phyloP scores from a whole-genome alignment of 2,329 filamentous ascomycete genomes.

The Teratosphaeria pseudoeucalypti region DNA sequence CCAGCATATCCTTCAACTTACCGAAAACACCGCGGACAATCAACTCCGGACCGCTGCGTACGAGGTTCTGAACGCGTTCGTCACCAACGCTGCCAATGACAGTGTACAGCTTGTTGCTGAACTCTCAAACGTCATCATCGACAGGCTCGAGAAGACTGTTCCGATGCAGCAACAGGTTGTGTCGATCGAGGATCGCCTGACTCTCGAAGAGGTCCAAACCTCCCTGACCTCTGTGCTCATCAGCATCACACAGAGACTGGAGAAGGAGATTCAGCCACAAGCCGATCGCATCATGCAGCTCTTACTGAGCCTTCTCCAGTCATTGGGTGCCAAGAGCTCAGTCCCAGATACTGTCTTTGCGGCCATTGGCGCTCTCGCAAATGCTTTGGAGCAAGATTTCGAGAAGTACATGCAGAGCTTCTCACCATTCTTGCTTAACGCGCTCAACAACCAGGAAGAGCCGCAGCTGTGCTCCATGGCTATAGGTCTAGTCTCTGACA shows the following conservation, averaged over 20 bases:
- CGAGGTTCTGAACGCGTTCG: constrained; percentile 90
- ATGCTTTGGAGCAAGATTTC: constrained; percentile 85
- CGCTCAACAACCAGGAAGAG: constrained; percentile 91
- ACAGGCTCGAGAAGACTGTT: constrained; percentile 82
- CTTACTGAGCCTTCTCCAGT: constrained; percentile 68
- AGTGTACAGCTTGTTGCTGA: constrained; percentile 70
- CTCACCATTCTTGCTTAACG: constrained; percentile 82
- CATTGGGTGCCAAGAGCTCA: constrained; percentile 73
- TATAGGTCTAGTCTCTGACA: constrained; percentile 93
- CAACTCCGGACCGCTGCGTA: constrained; percentile 90
- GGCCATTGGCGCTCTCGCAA: constrained; percentile 82
- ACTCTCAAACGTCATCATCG: constrained; percentile 78
- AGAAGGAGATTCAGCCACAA: constrained; percentile 81
- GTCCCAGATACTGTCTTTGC: constrained; percentile 93
- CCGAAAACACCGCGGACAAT: constrained; percentile 77
- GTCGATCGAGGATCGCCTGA: constrained; percentile 92
- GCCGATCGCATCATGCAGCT: constrained; percentile 91
- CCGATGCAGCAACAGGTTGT: constrained; percentile 87
- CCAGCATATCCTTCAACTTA: constrained; percentile 72
- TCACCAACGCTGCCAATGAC: constrained; percentile 80
- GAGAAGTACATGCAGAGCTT: constrained; percentile 97
- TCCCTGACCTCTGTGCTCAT: constrained; percentile 86
- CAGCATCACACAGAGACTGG: constrained; percentile 81
- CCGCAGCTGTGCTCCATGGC: constrained; percentile 90
- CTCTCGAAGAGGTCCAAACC: constrained; percentile 94